Conservation (phyloP, 371 early-diverging fungal species). For the Fennellomyces sp. region DNA sequence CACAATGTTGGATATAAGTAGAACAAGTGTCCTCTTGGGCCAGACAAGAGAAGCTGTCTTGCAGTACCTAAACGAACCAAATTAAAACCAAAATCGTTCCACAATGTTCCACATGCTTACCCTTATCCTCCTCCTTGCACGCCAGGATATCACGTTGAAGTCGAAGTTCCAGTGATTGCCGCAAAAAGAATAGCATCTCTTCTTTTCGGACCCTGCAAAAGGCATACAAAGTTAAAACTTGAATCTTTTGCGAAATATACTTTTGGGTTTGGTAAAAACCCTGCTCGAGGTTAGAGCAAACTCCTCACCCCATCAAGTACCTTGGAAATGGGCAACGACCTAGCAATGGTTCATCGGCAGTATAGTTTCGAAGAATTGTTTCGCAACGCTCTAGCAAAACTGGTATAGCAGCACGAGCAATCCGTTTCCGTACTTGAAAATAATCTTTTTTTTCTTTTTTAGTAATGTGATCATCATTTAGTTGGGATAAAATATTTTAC, state of each 20-base stretch:
- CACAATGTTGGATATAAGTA: slow-evolving; percentile 71
- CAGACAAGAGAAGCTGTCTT: slow-evolving; percentile 57
- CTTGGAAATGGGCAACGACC: slow-evolving; percentile 84
- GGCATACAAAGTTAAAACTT: neutral
- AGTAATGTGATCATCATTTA: too few relatives aligned
- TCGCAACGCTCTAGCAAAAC: slow-evolving; percentile 74
- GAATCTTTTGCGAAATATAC: neutral
- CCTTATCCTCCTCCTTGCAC: slow-evolving; percentile 24
- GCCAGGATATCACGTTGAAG: slow-evolving; percentile 54
- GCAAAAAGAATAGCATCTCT: slow-evolving; percentile 72
- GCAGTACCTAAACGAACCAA: slow-evolving; percentile 40
- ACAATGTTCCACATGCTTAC: slow-evolving; percentile 11
- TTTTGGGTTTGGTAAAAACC: neutral
- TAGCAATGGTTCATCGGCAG: slow-evolving; percentile 72
- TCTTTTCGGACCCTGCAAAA: slow-evolving; percentile 67
- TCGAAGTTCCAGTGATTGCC: slow-evolving; percentile 62
- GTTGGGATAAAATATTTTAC: slow-evolving; percentile 25
- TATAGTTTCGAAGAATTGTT: slow-evolving; percentile 68
- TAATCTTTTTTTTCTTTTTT: too few relatives aligned
- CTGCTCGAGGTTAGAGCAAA: neutral
- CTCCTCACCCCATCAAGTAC: slow-evolving; percentile 57
- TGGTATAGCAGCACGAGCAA: slow-evolving; percentile 71
- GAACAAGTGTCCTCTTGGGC: slow-evolving; percentile 73
- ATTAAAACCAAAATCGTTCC: too few relatives aligned
- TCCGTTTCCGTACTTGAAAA: slow-evolving; percentile 51